phyloP scores from a whole-genome alignment of 2,329 filamentous ascomycete genomes.

The Scolecobasidium constrictum region DNA sequence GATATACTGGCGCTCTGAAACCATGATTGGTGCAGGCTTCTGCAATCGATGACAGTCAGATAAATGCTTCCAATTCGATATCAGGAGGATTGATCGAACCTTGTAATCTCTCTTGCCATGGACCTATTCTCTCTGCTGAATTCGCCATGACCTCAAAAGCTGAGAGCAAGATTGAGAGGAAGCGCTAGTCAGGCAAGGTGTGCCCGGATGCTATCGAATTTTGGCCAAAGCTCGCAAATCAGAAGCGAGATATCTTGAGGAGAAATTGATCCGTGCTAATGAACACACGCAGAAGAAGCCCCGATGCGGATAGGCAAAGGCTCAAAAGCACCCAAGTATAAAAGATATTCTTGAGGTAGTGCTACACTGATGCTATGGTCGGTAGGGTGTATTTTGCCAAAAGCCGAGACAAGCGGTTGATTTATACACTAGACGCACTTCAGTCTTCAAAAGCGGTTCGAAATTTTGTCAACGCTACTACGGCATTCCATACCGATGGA shows the following conservation, averaged over 20 bases:
- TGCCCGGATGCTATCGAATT: neutral
- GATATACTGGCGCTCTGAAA: constrained; percentile 48
- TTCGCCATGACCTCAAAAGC: neutral
- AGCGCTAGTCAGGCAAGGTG: constrained; percentile 8
- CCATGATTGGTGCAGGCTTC: constrained; percentile 40
- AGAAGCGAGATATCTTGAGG: neutral
- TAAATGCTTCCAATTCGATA: neutral
- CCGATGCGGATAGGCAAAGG: neutral
- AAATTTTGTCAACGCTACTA: neutral
- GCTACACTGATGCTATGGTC: neutral
- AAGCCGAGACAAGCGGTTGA: constrained; percentile 10
- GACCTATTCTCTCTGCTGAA: constrained; percentile 6
- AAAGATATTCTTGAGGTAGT: neutral
- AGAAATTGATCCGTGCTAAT: neutral
- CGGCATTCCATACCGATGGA: neutral
- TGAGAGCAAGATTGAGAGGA: neutral
- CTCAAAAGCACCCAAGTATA: neutral
- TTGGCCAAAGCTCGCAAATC: neutral
- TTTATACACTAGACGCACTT: neutral
- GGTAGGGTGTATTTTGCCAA: neutral
- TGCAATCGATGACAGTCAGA: neutral
- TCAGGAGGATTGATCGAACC: constrained; percentile 5
- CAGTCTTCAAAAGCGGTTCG: neutral
- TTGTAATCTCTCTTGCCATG: constrained; percentile 10
- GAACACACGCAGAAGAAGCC: neutral